Evolutionary conservation across 208 protist genomes (phyloP).

Genomic region (Leishmania amazonensis): DNA sequence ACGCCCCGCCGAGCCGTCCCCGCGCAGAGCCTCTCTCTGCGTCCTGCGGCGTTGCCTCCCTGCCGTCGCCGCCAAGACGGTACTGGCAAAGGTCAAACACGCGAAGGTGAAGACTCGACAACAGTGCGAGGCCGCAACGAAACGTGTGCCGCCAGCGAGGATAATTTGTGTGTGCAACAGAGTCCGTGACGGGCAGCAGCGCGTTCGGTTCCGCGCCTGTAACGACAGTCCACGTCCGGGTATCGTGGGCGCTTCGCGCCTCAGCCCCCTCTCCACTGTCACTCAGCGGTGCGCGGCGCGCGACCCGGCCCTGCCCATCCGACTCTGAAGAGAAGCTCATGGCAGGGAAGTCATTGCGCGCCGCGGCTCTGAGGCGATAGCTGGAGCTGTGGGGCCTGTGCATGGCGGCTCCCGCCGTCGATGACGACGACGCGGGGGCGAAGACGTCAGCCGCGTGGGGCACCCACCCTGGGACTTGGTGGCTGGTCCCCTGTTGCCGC

Average conservation of each 20-base stretch:
- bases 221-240: neutral
- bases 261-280: neutral
- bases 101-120: constrained; percentile 28
- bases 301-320: neutral
- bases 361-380: neutral
- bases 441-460: neutral
- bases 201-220: neutral
- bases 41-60: neutral
- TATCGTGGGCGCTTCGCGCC: neutral
- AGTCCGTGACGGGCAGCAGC: constrained; percentile 26
- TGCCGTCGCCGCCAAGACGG: neutral
- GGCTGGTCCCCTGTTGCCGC: neutral
- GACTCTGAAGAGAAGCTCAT: neutral
- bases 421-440: neutral
- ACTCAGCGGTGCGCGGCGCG: neutral
- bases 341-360: neutral
- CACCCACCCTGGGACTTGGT: no score
- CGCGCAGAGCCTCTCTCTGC: neutral
- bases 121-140: constrained; percentile 20
- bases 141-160: constrained; percentile 43
- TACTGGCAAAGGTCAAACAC: constrained; percentile 27
- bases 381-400: neutral
- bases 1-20: neutral
- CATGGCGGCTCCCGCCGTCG: neutral
- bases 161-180: constrained; percentile 15